Base-by-base conservation (phyloP, 805 yeast species). In the Ogataea ramenticola region DNA sequence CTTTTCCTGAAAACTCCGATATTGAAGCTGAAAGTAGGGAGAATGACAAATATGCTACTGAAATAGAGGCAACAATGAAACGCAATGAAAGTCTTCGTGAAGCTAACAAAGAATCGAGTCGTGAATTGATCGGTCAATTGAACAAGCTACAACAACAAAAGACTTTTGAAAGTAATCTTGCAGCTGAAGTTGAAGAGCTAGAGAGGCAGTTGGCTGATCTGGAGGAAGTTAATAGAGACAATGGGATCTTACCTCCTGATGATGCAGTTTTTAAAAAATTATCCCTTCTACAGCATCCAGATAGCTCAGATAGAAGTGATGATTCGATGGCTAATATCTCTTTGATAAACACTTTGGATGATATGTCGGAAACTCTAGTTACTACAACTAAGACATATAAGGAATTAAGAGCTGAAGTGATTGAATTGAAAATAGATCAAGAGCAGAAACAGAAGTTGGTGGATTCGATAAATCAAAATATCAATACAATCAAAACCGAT, bases 201-300 rank as follows among this genome's bases (percentile, higher is more conserved):
- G 35, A 45, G 8, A 38, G 35, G 7, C 43, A 52, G 16, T 46
- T 50, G 29, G 8, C 43, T 1, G 50, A 54, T 10, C 48, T 60
- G 19, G 49, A 52, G 2, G 46, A 45, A 9, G 40, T 56, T 20
- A 52, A 58, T 19, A 46, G 40, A 7, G 52, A 50, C 19, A 48
- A 12, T 8, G 35, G 42, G 4, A 10, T 39, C 3, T 14, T 31
- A 4, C 36, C 35, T 19, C 9, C 37, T 8, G 24, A 35, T 17
- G 37, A 40, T 35, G 16, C n/a, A 3, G 22, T 26, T 9, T 33
- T 26, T 15, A 15, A 5, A 4, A 40, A 27, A 15, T 22, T 33
- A 17, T 21, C 24, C 3, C 38, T n/a, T 6, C 2, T 29, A 6
- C 21, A 40, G 31, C 14, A 16, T 7, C 10, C 24, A 14, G 35